Evolutionary conservation across 2,329 filamentous ascomycete genomes (phyloP).

Genomic region (Septoria linicola): DNA sequence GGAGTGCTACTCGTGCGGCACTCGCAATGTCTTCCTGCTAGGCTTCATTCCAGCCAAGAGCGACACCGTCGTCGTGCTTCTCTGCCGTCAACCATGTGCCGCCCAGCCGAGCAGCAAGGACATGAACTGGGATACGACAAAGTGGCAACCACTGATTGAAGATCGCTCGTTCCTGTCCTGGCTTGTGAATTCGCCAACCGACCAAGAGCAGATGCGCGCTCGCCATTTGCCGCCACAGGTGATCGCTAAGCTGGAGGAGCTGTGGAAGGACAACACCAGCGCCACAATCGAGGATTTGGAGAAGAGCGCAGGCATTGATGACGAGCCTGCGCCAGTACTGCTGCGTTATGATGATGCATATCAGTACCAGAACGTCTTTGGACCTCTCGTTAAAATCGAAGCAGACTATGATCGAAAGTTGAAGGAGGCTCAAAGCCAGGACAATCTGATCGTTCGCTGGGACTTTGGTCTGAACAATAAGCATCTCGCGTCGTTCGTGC

Average conservation of each 20-base stretch:
- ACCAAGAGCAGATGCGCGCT: conserved; percentile 93
- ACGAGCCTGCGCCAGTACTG: conserved; percentile 89
- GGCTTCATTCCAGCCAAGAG: conserved; percentile 99
- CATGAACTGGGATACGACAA: conserved; percentile 98
- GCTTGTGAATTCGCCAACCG: conserved; percentile 85
- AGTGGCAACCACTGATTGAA: conserved; percentile 96
- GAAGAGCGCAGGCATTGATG: conserved; percentile 86
- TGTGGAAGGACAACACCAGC: conserved; percentile 94
- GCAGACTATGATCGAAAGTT: conserved; percentile 98
- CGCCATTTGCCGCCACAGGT: conserved; percentile 90
- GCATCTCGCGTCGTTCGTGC: conserved; percentile 88
- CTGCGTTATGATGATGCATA: conserved; percentile 95
- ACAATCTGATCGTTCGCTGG: conserved; percentile 92
- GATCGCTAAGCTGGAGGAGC: conserved; percentile 93
- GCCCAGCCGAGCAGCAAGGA: conserved; percentile 95
- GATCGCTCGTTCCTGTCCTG: conserved; percentile 92
- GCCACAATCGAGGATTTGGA: conserved; percentile 90
- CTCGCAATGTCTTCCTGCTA: conserved; percentile 97
- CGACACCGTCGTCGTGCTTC: conserved; percentile 92
- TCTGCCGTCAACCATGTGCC: conserved; percentile 95
- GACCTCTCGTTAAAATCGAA: conserved; percentile 96
- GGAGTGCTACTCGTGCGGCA: conserved; percentile 98
- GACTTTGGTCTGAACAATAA: conserved; percentile 96
- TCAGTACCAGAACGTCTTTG: conserved; percentile 98
- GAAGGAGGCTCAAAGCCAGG: conserved; percentile 96